These are phyloP conservation scores for Biscutella laevigata DNA, from an alignment of 441 rosid genomes.

Conservation along the genomic window DNA sequence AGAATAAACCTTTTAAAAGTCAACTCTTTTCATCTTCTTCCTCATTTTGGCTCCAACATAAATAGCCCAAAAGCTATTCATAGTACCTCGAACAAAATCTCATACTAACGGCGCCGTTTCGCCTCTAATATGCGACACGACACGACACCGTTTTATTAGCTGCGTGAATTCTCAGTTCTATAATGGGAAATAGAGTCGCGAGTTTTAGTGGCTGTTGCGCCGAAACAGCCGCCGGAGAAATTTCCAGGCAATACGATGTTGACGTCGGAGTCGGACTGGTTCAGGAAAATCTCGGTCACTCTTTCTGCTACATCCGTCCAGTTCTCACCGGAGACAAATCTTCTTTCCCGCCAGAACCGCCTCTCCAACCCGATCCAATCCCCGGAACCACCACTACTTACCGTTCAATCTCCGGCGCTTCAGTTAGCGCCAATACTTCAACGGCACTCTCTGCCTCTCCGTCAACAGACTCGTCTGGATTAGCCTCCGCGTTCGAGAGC, in stretches of 20 bases:
- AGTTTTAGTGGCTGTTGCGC: constrained; percentile 32
- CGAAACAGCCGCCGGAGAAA: constrained; percentile 28
- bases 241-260: constrained; percentile 26
- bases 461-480: constrained; percentile 19
- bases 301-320: constrained; percentile 47
- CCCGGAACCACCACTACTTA: constrained; percentile 32
- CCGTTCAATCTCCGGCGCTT: constrained; percentile 63
- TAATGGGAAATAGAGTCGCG: constrained; percentile 38
- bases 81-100: neutral
- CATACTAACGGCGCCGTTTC: neutral
- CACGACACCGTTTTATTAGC: neutral
- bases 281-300: constrained; percentile 43
- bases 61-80: constrained; percentile 16
- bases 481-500: constrained; percentile 45
- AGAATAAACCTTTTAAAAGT: constrained; percentile 22
- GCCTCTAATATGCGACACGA: neutral
- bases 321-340: constrained; percentile 11
- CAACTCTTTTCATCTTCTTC: constrained; percentile 21
- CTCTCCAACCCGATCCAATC: constrained; percentile 22
- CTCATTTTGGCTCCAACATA: constrained; percentile 10
- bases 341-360: constrained; percentile 28
- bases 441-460: constrained; percentile 38
- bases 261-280: neutral
- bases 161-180: neutral
- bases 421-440: constrained; percentile 58